Base-by-base conservation (phyloP, 306 rosid genomes). In the Phaseolus lunatus region DNA sequence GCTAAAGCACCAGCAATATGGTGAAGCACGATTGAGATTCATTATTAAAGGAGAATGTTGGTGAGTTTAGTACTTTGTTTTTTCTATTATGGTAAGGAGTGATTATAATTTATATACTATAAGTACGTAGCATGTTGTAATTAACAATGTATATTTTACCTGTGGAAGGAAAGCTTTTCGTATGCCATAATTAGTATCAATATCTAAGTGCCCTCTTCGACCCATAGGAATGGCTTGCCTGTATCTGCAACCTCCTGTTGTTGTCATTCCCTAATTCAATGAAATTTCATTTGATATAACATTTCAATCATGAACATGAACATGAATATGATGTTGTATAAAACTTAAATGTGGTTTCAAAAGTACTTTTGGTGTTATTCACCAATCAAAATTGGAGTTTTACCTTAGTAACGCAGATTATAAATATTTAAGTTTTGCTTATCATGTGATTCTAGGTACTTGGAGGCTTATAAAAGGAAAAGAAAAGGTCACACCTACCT, bases 111-210 rank as follows among this genome's bases (percentile, higher is more conserved):
- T n/a, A n/a, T n/a, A n/a, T 67, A 15, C 10, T 44, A 22, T 24
- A 44, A 20, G 39, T 15, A 66, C n/a, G n/a, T n/a, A n/a, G 2
- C 31, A 45, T 67, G 56, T 67, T 52, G 22, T 39, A 22, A 23
- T 33, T 37, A n/a, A 41, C 65, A 33, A n/a, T 78, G 37, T 22
- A 20, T 48, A 20, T 37, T 70, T 6, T 88, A 93, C 98, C 90
- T 90, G 97, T 0, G 97, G 98, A 80, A 95, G 96, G 80, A 95
- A 95, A 65, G 93, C 89, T 85, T 90, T 95, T 8, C 98, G 80
- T 67, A 90, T 66, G 52, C 98, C 98, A 73, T 9, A 86, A 68
- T 88, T 95, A 20, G 96, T 16, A 83, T 95, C 95, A 15, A 87
- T 52, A 63, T 92, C 96, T 47, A 95, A 67, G 47, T 85, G 84